Conservation (phyloP, 352 stramenopile genomes). For the Pythium folliculosum region DNA sequence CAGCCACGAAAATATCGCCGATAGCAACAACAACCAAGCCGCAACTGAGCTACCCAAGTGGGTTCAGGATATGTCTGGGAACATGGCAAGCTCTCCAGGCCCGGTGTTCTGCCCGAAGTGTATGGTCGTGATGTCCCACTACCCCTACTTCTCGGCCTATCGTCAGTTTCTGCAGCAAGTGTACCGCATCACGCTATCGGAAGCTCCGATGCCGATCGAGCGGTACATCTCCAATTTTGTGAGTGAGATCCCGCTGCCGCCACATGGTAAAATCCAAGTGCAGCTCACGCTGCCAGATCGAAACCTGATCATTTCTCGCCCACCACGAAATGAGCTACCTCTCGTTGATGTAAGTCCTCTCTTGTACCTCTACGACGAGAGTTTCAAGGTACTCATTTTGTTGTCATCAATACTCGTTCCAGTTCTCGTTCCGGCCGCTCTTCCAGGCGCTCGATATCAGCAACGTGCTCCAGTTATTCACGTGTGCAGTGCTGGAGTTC, state of each 20-base stretch:
- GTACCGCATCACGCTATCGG: constrained; percentile 77
- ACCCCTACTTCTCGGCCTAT: constrained; percentile 95
- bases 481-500: constrained; percentile 88
- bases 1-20: neutral
- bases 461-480: constrained; percentile 92
- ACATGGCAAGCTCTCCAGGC: constrained; percentile 44
- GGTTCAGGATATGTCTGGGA: constrained; percentile 65
- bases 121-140: constrained; percentile 93
- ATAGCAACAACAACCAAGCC: constrained; percentile 51
- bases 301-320: constrained; percentile 85
- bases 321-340: constrained; percentile 91
- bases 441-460: constrained; percentile 92
- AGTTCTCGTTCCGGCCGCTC: constrained; percentile 93
- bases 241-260: constrained; percentile 94
- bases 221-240: constrained; percentile 97
- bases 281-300: constrained; percentile 86
- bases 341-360: constrained; percentile 77
- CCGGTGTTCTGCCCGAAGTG: constrained; percentile 92
- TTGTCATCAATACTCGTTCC: neutral
- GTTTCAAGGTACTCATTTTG: neutral
- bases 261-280: constrained; percentile 90
- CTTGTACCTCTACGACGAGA: neutral
- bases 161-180: constrained; percentile 94
- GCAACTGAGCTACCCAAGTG: constrained; percentile 61
- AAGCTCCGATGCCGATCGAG: constrained; percentile 94